Percentiles rank a stretch among this genome's conserved stretches.
These are phyloP conservation scores for Phytomonas francai DNA, from an alignment of 208 protist species.

Conservation along the genomic window DNA sequence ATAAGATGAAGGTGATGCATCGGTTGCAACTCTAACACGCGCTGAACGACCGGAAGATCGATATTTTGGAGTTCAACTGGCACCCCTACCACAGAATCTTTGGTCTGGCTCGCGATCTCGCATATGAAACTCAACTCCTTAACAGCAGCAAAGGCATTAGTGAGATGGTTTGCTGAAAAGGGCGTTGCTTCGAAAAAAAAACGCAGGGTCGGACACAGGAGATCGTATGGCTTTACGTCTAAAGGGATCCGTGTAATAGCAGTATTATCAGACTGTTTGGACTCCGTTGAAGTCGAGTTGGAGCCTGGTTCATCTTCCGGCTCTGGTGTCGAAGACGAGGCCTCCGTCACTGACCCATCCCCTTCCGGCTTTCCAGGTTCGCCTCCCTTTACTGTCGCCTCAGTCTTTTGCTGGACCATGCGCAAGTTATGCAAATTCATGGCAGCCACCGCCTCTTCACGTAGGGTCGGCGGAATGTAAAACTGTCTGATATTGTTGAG, in stretches of 20 bases:
- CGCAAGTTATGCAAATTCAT: background rate
- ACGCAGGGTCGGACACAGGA: slow-evolving; percentile 28
- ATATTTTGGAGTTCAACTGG: background rate
- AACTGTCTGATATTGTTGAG: slow-evolving; percentile 57
- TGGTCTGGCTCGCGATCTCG: slow-evolving; percentile 13
- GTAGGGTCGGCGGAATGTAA: slow-evolving; percentile 42
- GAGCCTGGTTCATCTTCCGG: background rate
- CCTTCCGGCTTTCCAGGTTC: background rate
- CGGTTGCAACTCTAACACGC: slow-evolving; percentile 26
- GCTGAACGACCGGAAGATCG: slow-evolving; percentile 20
- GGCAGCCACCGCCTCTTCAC: slow-evolving; percentile 10
- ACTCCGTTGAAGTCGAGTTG: background rate
- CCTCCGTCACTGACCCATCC: background rate
- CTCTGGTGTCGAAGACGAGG: background rate
- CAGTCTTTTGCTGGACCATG: background rate
- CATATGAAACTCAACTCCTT: slow-evolving; percentile 65
- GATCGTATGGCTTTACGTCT: slow-evolving; percentile 30
- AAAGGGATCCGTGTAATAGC: slow-evolving; percentile 12
- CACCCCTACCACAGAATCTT: background rate
- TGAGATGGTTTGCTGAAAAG: slow-evolving; percentile 53
- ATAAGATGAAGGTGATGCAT: slow-evolving; percentile 37
- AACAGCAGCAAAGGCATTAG: slow-evolving; percentile 64
- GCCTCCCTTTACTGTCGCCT: background rate
- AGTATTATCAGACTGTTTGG: background rate
- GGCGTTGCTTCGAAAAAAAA: slow-evolving; percentile 50